These are phyloP conservation scores for Stenogyne calaminthoides DNA, from an alignment of 305 asterid genomes.

Conservation along the genomic window DNA sequence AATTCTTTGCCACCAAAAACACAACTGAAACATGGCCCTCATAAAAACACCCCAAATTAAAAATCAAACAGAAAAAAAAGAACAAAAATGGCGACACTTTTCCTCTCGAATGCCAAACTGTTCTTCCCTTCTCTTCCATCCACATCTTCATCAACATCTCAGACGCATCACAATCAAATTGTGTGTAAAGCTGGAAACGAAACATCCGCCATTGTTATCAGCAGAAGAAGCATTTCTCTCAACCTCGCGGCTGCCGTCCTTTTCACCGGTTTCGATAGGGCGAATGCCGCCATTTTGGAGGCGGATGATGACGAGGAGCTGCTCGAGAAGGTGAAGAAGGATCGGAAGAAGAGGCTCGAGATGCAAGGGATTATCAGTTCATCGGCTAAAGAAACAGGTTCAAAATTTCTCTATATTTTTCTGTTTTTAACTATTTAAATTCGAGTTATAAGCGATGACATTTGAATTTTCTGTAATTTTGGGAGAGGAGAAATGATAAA, in stretches of 20 bases:
- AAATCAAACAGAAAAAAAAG: neutral
- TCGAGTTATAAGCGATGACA: neutral
- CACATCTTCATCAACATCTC: slow-evolving; percentile 35
- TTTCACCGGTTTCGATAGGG: slow-evolving; percentile 32
- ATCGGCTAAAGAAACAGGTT: slow-evolving; percentile 73
- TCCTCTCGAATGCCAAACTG: slow-evolving; percentile 59
- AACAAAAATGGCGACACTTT: slow-evolving; percentile 57
- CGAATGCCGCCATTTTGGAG: slow-evolving; percentile 84
- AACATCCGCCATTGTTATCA: slow-evolving; percentile 33
- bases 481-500: neutral
- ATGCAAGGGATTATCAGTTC: slow-evolving; percentile 60
- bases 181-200: slow-evolving; percentile 48
- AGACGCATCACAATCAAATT: slow-evolving; percentile 35
- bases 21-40: neutral
- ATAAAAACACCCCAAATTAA: neutral
- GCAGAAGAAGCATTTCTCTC: slow-evolving; percentile 50
- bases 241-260: slow-evolving; percentile 35
- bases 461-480: neutral
- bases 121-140: slow-evolving; percentile 46
- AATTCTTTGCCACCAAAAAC: slow-evolving; percentile 51
- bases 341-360: slow-evolving; percentile 89
- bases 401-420: neutral
- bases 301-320: slow-evolving; percentile 87
- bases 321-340: slow-evolving; percentile 79
- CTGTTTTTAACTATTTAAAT: no score